Percentiles rank a stretch among this genome's conserved stretches.
phyloP scores from a whole-genome alignment of 345 rosid species.

The Schrenkiella parvula region DNA sequence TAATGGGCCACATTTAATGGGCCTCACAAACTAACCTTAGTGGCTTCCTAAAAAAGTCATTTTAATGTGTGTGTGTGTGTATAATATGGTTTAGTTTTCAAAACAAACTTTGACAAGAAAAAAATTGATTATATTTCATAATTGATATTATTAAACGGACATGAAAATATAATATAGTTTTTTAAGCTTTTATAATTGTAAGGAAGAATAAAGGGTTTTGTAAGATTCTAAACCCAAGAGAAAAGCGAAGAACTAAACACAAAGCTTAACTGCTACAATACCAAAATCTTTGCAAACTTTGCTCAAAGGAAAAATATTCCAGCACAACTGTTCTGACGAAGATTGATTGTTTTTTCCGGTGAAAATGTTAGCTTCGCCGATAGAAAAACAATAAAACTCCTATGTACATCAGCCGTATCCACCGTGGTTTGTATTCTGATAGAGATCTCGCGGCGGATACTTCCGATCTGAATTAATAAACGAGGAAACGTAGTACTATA shows the following conservation, averaged over 20 bases:
- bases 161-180: background rate
- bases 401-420: conserved; percentile 34
- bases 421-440: conserved; percentile 20
- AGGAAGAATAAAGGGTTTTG: background rate
- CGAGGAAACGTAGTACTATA: background rate
- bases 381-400: conserved; percentile 46
- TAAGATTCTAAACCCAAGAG: conserved; percentile 25
- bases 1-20: background rate
- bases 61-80: background rate
- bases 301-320: conserved; percentile 6
- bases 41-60: background rate
- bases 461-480: conserved; percentile 36
- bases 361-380: conserved; percentile 38
- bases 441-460: conserved; percentile 39
- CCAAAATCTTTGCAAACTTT: conserved; percentile 24
- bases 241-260: conserved; percentile 22
- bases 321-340: background rate
- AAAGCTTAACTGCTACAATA: conserved; percentile 15
- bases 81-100: background rate
- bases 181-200: background rate
- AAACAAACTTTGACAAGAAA: background rate
- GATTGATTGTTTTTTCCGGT: background rate
- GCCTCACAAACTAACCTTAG: background rate
- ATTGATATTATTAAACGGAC: background rate
- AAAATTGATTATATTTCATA: background rate